Base-by-base conservation (phyloP, 2,329 filamentous ascomycete genomes). In the Aspergillus terreus region DNA sequence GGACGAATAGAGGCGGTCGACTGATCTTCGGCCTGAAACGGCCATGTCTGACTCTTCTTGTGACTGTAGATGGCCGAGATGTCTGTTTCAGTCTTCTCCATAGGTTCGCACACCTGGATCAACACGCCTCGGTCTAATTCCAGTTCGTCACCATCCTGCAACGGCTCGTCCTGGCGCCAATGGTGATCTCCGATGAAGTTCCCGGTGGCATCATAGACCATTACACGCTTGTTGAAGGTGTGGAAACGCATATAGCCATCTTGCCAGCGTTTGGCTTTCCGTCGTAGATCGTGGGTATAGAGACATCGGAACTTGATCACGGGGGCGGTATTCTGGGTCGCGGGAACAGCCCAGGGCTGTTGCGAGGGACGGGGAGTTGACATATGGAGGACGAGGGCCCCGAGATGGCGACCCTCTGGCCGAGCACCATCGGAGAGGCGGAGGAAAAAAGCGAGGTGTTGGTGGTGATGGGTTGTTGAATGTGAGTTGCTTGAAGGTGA, bases 221-320 rank as follows among this genome's bases (percentile, higher is more conserved):
- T 95, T 53, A 94, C 77, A 4, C 90, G 84, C 65, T 85, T 89
- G 74, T 96, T 96, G 81, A 95, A 96, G 0, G 88, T 87, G 66
- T 96, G 92, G 58, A 87, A 95, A 58, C 87, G 88, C 55, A 96
- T 81, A 47, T 84, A 84, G 33, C 92, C 92, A 85, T 96, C 92
- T 64, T 95, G 90, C 92, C 92, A 96, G 54, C 89, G 80, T 69
- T 96, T 96, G 61, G 90, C 85, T 73, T 96, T 96, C 50, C 89
- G 84, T 47, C 85, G 84, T 40, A 95, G 70, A 66, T 96, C 92
- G 66, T 89, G 84, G 2, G 91, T 95, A 71, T 89, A 96, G 4
- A 96, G 83, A 68, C 92, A 96, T 55, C 83, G 80, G 69, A 87
- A 95, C 64, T 95, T 90, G 64, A 88, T 77, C 36, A 96, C 90